Conservation (phyloP, 2,329 filamentous ascomycete species). For the Epichloe hybrida region DNA sequence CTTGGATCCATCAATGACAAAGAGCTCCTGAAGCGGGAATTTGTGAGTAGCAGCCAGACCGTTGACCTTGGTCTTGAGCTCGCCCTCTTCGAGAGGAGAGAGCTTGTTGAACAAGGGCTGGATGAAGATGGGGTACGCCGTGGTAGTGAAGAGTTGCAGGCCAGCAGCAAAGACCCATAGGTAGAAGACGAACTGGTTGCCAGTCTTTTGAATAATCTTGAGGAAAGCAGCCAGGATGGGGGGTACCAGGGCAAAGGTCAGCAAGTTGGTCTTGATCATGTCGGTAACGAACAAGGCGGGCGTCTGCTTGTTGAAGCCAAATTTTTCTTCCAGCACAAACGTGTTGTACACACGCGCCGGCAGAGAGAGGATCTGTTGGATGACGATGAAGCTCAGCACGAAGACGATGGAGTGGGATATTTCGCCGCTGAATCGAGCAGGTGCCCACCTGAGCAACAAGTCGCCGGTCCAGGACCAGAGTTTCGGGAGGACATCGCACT, state of each 20-base stretch:
- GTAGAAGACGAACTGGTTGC: slow-evolving; percentile 93
- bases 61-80: slow-evolving; percentile 81
- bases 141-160: slow-evolving; percentile 88
- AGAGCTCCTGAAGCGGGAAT: slow-evolving; percentile 84
- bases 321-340: slow-evolving; percentile 89
- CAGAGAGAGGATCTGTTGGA: slow-evolving; percentile 66
- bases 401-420: slow-evolving; percentile 91
- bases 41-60: slow-evolving; percentile 67
- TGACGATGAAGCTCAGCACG: slow-evolving; percentile 71
- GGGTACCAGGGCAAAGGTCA: slow-evolving; percentile 70
- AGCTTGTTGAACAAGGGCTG: slow-evolving; percentile 97
- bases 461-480: slow-evolving; percentile 74
- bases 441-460: slow-evolving; percentile 60
- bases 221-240: slow-evolving; percentile 88
- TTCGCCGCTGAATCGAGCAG: slow-evolving; percentile 71
- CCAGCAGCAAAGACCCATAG: slow-evolving; percentile 86
- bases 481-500: slow-evolving; percentile 80
- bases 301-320: slow-evolving; percentile 98
- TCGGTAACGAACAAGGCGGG: slow-evolving; percentile 77
- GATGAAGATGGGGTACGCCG: slow-evolving; percentile 89
- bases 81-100: slow-evolving; percentile 75
- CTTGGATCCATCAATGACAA: slow-evolving; percentile 89
- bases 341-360: slow-evolving; percentile 83
- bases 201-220: slow-evolving; percentile 86
- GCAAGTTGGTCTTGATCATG: slow-evolving; percentile 77